Evolutionary conservation across 1,139 yeast species (phyloP).

Genomic region (Nakaseomyces delphensis): DNA sequence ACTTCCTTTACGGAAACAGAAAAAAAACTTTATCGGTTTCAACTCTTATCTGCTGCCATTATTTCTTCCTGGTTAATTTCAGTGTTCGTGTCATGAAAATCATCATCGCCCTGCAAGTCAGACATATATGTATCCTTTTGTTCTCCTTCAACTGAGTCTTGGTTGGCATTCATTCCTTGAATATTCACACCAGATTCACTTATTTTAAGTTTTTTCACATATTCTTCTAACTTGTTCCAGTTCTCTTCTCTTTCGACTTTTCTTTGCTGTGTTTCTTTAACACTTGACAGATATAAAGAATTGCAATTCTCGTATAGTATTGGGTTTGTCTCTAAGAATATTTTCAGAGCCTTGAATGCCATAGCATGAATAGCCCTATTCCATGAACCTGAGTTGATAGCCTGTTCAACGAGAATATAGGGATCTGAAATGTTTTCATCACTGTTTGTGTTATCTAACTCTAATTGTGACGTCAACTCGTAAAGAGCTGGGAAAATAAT

Average conservation of each 20-base stretch:
- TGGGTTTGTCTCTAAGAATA: constrained; percentile 90
- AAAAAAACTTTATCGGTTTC: neutral
- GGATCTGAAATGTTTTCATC: constrained; percentile 33
- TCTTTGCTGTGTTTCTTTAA: constrained; percentile 30
- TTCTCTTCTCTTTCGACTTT: constrained; percentile 52
- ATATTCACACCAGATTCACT: constrained; percentile 4
- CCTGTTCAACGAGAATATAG: constrained; percentile 33
- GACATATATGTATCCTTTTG: constrained; percentile 5
- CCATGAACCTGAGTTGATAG: constrained; percentile 47
- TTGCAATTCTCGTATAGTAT: constrained; percentile 88
- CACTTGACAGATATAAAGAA: constrained; percentile 53
- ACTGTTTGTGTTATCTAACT: constrained; percentile 34
- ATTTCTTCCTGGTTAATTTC: constrained; percentile 4
- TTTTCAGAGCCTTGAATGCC: constrained; percentile 84
- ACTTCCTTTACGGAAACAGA: neutral
- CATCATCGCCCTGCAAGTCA: constrained; percentile 6
- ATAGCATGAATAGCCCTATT: constrained; percentile 86
- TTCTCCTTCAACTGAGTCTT: neutral
- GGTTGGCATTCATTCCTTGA: neutral
- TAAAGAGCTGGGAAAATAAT: constrained; percentile 85
- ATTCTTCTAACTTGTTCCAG: constrained; percentile 66
- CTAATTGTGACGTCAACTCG: constrained; percentile 56
- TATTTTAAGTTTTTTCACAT: constrained; percentile 39
- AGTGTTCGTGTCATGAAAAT: constrained; percentile 4
- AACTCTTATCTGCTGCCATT: neutral